Conservation (phyloP, 2,329 filamentous ascomycete genomes). For the Torrubiella hemipterigena region DNA sequence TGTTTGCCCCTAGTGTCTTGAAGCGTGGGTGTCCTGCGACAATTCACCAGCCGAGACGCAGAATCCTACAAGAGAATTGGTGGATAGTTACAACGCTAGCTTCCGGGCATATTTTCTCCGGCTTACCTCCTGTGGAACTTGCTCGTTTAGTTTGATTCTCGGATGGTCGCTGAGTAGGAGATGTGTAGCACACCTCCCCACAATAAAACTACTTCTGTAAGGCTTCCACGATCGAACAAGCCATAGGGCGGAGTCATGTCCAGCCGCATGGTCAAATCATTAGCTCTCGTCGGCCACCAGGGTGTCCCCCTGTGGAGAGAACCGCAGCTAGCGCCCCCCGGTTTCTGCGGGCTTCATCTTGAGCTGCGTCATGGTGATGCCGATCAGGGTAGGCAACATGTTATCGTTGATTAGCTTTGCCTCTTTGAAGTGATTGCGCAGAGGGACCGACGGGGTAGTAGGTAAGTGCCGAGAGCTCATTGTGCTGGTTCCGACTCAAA, state of each 20-base stretch:
- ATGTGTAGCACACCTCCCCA: neutral
- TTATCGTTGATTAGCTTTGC: too few species aligned
- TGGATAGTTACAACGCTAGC: neutral
- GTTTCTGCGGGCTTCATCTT: neutral
- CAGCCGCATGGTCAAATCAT: neutral
- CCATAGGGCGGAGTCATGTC: neutral
- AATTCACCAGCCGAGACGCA: neutral
- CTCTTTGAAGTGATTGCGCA: neutral
- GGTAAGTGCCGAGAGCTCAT: neutral
- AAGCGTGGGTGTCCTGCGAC: neutral
- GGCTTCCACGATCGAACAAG: too few species aligned
- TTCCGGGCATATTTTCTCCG: neutral
- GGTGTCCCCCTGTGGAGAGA: neutral
- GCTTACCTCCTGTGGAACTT: neutral
- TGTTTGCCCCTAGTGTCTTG: too few species aligned
- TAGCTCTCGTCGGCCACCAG: neutral
- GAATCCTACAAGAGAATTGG: neutral
- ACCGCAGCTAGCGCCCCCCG: neutral
- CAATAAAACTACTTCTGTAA: too few species aligned
- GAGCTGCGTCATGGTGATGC: neutral
- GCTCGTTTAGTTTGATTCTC: neutral
- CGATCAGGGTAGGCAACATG: neutral
- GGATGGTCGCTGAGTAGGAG: neutral
- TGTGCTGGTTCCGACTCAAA: neutral
- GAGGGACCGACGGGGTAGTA: neutral